Percentiles rank a stretch among this genome's conserved stretches.
These are phyloP conservation scores for Hyaloperonospora brassicae DNA, from an alignment of 352 stramenopile genomes.

Conservation along the genomic window DNA sequence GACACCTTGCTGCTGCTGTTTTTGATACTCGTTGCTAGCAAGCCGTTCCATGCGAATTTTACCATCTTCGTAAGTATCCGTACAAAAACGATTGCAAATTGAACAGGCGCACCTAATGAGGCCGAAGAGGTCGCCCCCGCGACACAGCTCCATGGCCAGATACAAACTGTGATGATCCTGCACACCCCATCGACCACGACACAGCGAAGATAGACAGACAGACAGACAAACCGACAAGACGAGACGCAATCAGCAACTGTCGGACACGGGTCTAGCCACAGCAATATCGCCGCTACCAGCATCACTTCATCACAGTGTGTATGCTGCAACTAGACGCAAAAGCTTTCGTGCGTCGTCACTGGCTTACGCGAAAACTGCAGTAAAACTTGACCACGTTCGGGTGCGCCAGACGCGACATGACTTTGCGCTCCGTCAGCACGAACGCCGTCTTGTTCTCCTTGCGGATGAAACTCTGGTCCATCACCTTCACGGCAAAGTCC, in stretches of 20 bases:
- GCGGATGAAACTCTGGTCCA: slow-evolving; percentile 87
- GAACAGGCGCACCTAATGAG: slow-evolving; percentile 54
- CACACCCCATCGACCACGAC: slow-evolving; percentile 3
- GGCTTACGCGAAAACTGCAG: slow-evolving; percentile 78
- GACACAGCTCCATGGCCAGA: slow-evolving; percentile 83
- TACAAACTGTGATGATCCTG: slow-evolving; percentile 85
- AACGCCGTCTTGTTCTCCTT: slow-evolving; percentile 89
- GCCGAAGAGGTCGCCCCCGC: slow-evolving; percentile 68
- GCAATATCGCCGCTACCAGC: too few relatives aligned
- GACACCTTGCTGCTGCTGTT: slow-evolving; percentile 50
- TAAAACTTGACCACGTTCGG: slow-evolving; percentile 87
- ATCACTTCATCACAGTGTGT: neutral
- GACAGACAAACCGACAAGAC: slow-evolving; percentile 1
- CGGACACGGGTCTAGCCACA: too few relatives aligned
- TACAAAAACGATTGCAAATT: neutral
- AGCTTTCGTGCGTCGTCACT: neutral
- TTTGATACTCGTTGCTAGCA: slow-evolving; percentile 40
- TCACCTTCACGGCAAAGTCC: slow-evolving; percentile 88
- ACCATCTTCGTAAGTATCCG: neutral
- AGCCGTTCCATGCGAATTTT: neutral
- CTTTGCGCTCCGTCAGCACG: slow-evolving; percentile 85
- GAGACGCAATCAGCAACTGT: neutral
- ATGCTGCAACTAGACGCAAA: neutral
- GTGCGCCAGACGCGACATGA: slow-evolving; percentile 83
- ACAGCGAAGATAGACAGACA: neutral